Base-by-base conservation (phyloP, 2,329 filamentous ascomycete genomes). In the Diplodia seriata region DNA sequence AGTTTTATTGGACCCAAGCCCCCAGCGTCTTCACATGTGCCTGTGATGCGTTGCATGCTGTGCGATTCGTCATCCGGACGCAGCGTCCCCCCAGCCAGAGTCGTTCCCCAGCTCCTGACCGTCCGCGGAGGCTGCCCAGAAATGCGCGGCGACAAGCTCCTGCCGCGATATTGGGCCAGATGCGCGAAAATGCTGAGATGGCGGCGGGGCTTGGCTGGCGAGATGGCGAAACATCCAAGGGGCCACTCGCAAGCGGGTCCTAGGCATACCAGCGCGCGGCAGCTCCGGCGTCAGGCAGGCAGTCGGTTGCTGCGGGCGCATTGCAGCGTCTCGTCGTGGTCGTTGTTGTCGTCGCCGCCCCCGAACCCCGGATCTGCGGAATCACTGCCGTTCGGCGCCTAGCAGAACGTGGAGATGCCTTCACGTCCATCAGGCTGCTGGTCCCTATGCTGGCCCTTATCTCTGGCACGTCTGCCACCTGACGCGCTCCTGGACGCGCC, bases 21-120 rank as follows among this genome's bases (percentile, higher is more conserved):
- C 59, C 59, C 47, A 31, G 47, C 43, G 59, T 51, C 59, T 63
- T 63, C 59, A 63, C 59, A 63, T 62, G 57, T 62, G 57, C 57
- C 57, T 62, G 29, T 49, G 57, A 40, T 62, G 47, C 49, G 26
- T 26, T 62, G 40, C 57, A 50, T 51, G 59, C 59, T 51, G 59
- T 63, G 43, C 59, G 47, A 51, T 63, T 63, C 59, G 47, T 63
- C 59, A 63, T 50, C 57, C 57, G 49, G 49, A 33, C 43, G 38
- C 54, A 43, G 54, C 23, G 54, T 20, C 33, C 38, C 29, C 40
- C 11, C 33, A 8, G 18, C 33, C 40, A 33, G 36, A 38, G 9
- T 38, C 3, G 36, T 49, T 50, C 47, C 59, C 59, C 47, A 63
- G 59, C 59, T 63, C 59, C 47, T 63, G 59, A n/a, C 33, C 55